Base-by-base conservation (phyloP, 345 rosid species). In the Eucalyptus camaldulensis region DNA sequence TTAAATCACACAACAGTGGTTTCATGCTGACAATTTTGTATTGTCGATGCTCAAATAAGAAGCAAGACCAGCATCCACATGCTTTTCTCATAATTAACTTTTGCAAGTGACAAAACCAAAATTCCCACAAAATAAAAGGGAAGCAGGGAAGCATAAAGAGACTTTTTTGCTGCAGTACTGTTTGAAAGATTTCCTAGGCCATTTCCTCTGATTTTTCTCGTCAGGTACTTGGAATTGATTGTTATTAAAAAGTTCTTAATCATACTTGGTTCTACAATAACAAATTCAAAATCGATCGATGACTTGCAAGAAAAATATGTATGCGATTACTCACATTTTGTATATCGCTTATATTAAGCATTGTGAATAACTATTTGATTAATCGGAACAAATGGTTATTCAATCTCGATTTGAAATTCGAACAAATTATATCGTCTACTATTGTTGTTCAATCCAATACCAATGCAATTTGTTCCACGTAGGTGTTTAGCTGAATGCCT, bases 181-280 rank as follows among this genome's bases (percentile, higher is more conserved):
- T n/a, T 22, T 56, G 53, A 58, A 88, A 29, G 22, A 58, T 29
- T 33, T 44, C 17, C 40, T 29, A 33, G 7, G 65, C 85, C 62
- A 80, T 88, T 33, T 90, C 65, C 29, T 60, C 47, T 87, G 13
- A 37, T 60, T 87, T 5, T 81, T 29, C 47, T 47, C 76, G 47
- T n/a, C 91, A 96, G 95, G 88, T 93, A 90, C 91, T 91, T 95
- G 92, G 93, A 90, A 56, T 56, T 56, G 60, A 56, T 22, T 56
- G 27, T 56, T 21, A 22, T 56, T 56, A 0, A 56, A 56, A 56
- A 8, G 27, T 60, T 60, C 67, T 25, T 19, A 9, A 33, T 17
- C 24, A 33, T 9, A 24, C 67, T 33, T 33, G 37, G 24, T 33
- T 16, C 13, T 33, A 33, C 12, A 16, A 8, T 33, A 33, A 8